phyloP scores from a whole-genome alignment of 2,329 filamentous ascomycete genomes.

The Neonectria faginata region DNA sequence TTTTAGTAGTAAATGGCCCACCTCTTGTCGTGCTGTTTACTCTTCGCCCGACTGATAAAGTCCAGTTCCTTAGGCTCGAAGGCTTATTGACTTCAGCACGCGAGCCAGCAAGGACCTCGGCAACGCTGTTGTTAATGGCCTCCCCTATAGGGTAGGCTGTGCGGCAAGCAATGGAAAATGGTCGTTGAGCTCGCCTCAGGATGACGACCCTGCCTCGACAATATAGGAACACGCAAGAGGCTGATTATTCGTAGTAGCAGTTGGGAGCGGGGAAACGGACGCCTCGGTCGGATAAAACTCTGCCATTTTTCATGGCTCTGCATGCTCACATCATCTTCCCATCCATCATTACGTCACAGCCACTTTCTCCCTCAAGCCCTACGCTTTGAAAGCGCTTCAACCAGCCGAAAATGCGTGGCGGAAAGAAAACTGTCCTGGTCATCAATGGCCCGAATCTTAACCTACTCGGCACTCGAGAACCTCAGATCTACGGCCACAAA shows the following conservation, averaged over 20 bases:
- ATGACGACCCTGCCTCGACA: neutral
- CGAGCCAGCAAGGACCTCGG: too few relatives aligned
- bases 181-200: neutral
- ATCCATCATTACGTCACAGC: too few relatives aligned
- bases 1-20: too few relatives aligned
- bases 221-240: neutral
- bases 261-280: neutral
- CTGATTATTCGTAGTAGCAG: neutral
- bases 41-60: too few relatives aligned
- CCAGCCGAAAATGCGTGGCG: neutral
- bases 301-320: neutral
- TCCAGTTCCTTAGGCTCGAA: too few relatives aligned
- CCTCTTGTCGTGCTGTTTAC: too few relatives aligned
- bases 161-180: too few relatives aligned
- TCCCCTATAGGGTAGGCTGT: too few relatives aligned
- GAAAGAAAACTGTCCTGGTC: slow-evolving; percentile 6
- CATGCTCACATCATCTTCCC: neutral
- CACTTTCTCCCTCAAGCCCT: neutral
- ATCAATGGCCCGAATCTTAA: slow-evolving; percentile 18
- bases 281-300: neutral
- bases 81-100: too few relatives aligned
- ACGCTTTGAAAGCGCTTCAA: neutral
- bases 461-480: slow-evolving; percentile 9
- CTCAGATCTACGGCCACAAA: slow-evolving; percentile 5
- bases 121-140: too few relatives aligned